Base-by-base conservation (phyloP, 2,329 filamentous ascomycete species). In the Aaosphaeria arxii region DNA sequence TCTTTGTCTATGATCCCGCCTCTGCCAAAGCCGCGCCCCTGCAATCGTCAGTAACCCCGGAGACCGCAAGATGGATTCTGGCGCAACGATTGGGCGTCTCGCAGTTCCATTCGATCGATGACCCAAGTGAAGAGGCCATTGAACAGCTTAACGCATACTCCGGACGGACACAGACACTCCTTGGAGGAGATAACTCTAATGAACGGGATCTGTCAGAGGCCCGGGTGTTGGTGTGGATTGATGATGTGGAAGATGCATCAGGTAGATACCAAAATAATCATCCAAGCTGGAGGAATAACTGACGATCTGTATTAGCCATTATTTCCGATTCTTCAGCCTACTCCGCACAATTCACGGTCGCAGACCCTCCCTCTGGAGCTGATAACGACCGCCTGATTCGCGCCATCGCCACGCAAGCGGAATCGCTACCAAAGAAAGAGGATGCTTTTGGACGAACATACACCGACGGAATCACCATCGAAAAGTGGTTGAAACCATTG, bases 1-100 rank as follows among this genome's bases (percentile, higher is more conserved):
- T 75, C 43, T 71, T 66, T 62, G 57, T 69, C 36, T 63, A 64
- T 62, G 66, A 72, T 41, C 56, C 62, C 36, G 47, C 44, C 38
- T 32, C 44, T 28, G 48, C 46, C 31, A 13, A 44, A n/a, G 32
- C 47, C 44, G 44, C 50, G 36, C 48, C 55, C 48, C 50, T 50
- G 41, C 43, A 56, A 28, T 53, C 64, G 35, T 56, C 59, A 30
- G 54, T 71, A 50, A 59, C 48, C 56, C 71, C 76, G 11, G 68
- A 73, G 46, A 72, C 73, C 36, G 75, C 77, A 55, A 70, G 77
- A 60, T 62, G 80, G 48, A 71, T 80, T 43, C 59, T 80, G 50
- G 77, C 77, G 43, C 74, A 78, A 61, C 66, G 76, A 57, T 70
- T 78, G 29, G 77, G 76, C 13, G 65, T 80, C 32, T 74, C 77